phyloP scores from a whole-genome alignment of 495 filamentous ascomycete species.

The Daldinia bambusicola region DNA sequence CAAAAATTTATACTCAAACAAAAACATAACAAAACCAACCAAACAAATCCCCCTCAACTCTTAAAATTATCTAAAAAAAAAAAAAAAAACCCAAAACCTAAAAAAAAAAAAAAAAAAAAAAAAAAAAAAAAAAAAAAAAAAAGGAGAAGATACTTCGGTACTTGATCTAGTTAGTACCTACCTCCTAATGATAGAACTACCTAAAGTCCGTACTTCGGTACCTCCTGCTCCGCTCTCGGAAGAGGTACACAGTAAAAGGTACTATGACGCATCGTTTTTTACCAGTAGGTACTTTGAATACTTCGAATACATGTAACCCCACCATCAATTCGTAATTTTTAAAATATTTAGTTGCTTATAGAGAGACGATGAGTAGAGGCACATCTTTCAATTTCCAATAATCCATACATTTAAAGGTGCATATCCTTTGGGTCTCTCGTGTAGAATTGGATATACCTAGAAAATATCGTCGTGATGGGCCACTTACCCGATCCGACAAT shows the following conservation, averaged over 20 bases:
- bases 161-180: background rate
- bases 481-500: constrained; percentile 76
- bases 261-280: constrained; percentile 3
- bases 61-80: too few relatives aligned
- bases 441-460: background rate
- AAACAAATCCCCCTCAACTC: too few relatives aligned
- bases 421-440: background rate
- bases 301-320: constrained; percentile 3
- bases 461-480: constrained; percentile 19
- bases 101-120: too few relatives aligned
- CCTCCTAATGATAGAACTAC: too few relatives aligned
- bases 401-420: background rate
- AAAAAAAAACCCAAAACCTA: too few relatives aligned
- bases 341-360: background rate
- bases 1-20: too few relatives aligned
- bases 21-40: too few relatives aligned
- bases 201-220: background rate
- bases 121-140: background rate
- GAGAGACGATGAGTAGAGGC: background rate
- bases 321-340: constrained; percentile 4
- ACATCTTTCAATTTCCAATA: background rate
- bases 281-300: background rate
- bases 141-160: background rate
- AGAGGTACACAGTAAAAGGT: background rate
- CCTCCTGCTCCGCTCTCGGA: constrained; percentile 16